Percentiles rank a stretch among this genome's conserved stretches.
Evolutionary conservation across 495 filamentous ascomycete genomes (phyloP).

Genomic region (Collariella sp.): DNA sequence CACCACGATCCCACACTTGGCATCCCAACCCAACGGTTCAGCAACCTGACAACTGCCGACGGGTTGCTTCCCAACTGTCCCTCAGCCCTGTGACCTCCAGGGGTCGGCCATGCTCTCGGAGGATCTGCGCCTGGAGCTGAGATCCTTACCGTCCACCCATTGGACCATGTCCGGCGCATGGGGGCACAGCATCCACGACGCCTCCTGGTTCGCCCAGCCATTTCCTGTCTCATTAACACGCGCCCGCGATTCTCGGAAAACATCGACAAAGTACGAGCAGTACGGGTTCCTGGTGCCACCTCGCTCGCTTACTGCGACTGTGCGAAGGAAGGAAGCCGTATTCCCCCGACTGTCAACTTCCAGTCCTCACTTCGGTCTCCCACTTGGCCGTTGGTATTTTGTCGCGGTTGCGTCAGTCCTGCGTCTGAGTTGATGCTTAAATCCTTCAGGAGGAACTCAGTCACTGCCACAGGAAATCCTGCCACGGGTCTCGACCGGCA

Average conservation of each 20-base stretch:
- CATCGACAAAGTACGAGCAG: background rate
- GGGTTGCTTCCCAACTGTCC: background rate
- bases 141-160: background rate
- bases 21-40: background rate
- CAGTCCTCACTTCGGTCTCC: no score
- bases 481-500: background rate
- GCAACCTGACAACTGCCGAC: background rate
- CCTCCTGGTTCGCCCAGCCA: conserved; percentile 1
- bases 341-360: no score
- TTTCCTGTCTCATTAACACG: background rate
- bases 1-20: background rate
- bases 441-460: background rate
- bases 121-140: background rate
- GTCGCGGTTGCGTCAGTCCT: no score
- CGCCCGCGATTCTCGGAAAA: background rate
- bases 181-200: background rate
- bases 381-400: no score
- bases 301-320: no score
- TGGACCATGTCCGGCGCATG: conserved; percentile 1
- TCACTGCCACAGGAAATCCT: background rate
- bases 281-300: no score
- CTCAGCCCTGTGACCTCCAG: background rate
- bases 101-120: conserved; percentile 2
- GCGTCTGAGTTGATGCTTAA: no score
- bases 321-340: no score